A percentile compares a stretch with the other conserved stretches of the same genome.
Conservation (phyloP, 139 green algal genomes). For the Chlamydomonas asymmetrica region DNA sequence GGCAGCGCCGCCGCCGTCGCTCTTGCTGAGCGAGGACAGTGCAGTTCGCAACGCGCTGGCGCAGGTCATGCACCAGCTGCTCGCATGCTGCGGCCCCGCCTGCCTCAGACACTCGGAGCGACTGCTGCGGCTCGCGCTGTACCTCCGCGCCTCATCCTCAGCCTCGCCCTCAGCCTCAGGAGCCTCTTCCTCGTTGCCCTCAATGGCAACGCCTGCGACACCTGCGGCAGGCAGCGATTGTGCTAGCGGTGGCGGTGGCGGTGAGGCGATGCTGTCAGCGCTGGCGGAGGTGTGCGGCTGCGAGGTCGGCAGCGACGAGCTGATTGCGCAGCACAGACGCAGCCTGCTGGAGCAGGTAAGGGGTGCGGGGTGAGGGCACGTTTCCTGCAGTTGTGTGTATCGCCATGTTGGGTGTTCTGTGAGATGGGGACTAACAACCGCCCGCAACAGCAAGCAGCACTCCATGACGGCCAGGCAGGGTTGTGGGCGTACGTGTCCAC, state of each 20-base stretch:
- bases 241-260: no score
- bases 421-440: background rate
- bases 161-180: background rate
- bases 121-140: slow-evolving; percentile 24
- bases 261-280: slow-evolving; percentile 11
- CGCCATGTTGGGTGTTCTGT: background rate
- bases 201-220: no score
- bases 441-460: no score
- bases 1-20: background rate
- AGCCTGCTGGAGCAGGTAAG: slow-evolving; percentile 14
- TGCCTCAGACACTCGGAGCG: slow-evolving; percentile 7
- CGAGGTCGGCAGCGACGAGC: slow-evolving; percentile 4
- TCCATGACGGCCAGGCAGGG: background rate
- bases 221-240: no score
- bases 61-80: slow-evolving; percentile 22
- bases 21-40: slow-evolving; percentile 26
- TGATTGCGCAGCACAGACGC: slow-evolving; percentile 11
- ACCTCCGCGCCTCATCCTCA: slow-evolving; percentile 14
- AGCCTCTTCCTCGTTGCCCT: no score
- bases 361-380: background rate
- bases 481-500: background rate
- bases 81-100: slow-evolving; percentile 18
- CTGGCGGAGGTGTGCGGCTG: slow-evolving; percentile 25
- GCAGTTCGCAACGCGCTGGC: slow-evolving; percentile 10
- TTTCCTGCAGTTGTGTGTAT: background rate